Evolutionary conservation across 202 grass and related monocot species (phyloP).

Genomic region (Eragrostis tef): DNA sequence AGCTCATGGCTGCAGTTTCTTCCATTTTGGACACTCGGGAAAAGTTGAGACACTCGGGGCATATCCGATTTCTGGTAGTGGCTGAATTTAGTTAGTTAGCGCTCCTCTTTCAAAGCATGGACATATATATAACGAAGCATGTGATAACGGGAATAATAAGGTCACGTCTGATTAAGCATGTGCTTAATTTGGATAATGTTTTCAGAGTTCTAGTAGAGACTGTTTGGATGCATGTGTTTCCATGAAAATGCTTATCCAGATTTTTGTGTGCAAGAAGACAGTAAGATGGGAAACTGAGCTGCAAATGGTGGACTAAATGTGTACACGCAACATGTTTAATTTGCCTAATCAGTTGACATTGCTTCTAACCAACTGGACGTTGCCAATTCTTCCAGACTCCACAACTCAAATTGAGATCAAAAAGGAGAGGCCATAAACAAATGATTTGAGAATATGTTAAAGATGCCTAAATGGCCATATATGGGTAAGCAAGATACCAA

Average conservation of each 20-base stretch:
- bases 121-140: constrained; percentile 6
- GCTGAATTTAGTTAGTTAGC: neutral
- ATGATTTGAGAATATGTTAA: constrained; percentile 35
- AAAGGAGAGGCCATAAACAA: constrained; percentile 37
- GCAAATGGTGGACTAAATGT: neutral
- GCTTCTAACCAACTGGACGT: neutral
- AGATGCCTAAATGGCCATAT: constrained; percentile 45
- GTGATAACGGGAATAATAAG: constrained; percentile 41
- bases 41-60: too few species aligned
- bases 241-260: neutral
- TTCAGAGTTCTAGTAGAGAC: neutral
- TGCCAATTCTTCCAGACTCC: neutral
- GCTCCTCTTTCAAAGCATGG: neutral
- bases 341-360: constrained; percentile 34
- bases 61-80: too few species aligned
- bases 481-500: constrained; percentile 55
- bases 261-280: constrained; percentile 1
- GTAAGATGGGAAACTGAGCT: neutral
- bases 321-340: neutral
- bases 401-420: neutral
- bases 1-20: neutral
- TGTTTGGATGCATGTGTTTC: neutral
- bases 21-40: too few species aligned
- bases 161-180: neutral
- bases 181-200: constrained; percentile 1